These are phyloP conservation scores for Scenedesmus sp. DNA, from an alignment of 163 green algal genomes.

Conservation along the genomic window DNA sequence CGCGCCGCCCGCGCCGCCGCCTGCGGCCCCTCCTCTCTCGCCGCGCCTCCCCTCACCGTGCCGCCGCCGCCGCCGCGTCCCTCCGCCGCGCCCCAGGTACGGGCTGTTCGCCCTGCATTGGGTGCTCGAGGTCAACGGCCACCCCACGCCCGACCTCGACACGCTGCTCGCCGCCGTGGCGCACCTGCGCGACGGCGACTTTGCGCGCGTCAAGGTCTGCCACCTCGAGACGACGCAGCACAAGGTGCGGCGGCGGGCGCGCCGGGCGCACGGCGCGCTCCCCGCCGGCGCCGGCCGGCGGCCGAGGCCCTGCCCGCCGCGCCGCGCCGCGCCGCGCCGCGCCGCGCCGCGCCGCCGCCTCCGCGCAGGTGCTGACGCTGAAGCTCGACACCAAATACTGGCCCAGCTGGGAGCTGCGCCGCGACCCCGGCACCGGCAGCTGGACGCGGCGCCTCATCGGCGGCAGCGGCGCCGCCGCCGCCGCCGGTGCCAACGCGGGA, in stretches of 20 bases:
- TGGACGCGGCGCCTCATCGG: constrained; percentile 45
- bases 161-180: constrained; percentile 70
- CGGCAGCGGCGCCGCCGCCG: not conserved
- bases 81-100: constrained; percentile 74
- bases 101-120: constrained; percentile 85
- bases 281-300: too few species aligned
- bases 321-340: not conserved
- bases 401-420: constrained; percentile 76
- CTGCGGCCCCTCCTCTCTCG: too few species aligned
- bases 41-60: too few species aligned
- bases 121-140: constrained; percentile 63
- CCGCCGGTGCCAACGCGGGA: too few species aligned
- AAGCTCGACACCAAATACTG: constrained; percentile 90
- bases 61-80: too few species aligned
- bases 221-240: constrained; percentile 80
- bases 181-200: constrained; percentile 73
- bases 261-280: too few species aligned
- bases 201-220: constrained; percentile 82
- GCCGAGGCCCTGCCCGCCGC: too few species aligned
- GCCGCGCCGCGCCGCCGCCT: not conserved
- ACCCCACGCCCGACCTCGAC: constrained; percentile 70
- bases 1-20: too few species aligned
- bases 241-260: constrained; percentile 53
- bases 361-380: constrained; percentile 80
- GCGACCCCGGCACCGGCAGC: constrained; percentile 54